Base-by-base conservation (phyloP, 352 stramenopile species). In the Phytophthora vignae region DNA sequence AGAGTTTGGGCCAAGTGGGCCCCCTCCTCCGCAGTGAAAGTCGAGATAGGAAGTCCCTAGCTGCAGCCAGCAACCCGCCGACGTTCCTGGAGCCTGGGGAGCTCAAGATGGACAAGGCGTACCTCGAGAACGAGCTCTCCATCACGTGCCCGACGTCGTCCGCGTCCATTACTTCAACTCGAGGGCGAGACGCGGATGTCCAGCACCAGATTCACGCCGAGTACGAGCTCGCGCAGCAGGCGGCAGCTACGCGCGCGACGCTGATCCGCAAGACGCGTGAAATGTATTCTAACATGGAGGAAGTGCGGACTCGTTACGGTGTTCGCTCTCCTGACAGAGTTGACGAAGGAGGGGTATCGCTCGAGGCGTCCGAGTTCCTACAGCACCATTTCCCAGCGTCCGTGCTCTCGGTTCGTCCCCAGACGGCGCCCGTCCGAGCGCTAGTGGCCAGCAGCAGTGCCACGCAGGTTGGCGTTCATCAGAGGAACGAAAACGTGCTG, bases 271-370 rank as follows among this genome's bases (percentile, higher is more conserved):
- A 90, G 55, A 71, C 85, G 0, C 55, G 53, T 4, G 78, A 82
- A 4, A 91, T 92, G 82, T 92, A 92, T 56, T 66, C 56, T 0
- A 91, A 90, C 54, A 58, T 91, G 33, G 66, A 84, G 19, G 50
- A 60, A 7, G 44, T 74, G 7, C 58, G 74, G 38, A 56, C 36
- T 2, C 64, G 60, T 5, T 54, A 76, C 40, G 44, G 21, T 9
- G 55, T 25, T 53, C 69, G 19, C 52, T 61, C 52, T 21, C 31
- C 46, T 25, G 68, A 65, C n/a, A 25, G 6, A 64, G 55, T 46
- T 22, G 53, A 67, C n/a, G 56, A 50, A 17, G 54, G 38, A 19
- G 50, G 27, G 50, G 66, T 54, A 25, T 29, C 59, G 14, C 36
- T 90, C 3, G 71, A 83, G 29, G 71, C 80, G 29, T 92, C 85